A percentile compares a stretch with the other conserved stretches of the same genome.
phyloP scores from a whole-genome alignment of 1,284 basidiomycete species.

The Cutaneotrichosporon mucoides region DNA sequence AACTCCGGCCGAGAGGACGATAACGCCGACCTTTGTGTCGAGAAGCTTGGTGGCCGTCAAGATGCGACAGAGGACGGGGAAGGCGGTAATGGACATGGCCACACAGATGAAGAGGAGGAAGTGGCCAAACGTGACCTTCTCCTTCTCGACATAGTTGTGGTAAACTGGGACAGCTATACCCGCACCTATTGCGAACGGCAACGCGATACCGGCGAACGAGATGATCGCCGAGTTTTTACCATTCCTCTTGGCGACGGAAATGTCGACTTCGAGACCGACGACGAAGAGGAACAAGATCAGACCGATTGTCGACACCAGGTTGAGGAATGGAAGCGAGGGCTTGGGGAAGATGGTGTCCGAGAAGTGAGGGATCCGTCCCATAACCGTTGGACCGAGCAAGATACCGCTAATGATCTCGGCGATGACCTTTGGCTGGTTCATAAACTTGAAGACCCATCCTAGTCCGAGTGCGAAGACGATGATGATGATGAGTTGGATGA shows the following conservation, averaged over 20 bases:
- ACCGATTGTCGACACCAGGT: slow-evolving; percentile 87
- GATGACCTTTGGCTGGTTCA: slow-evolving; percentile 80
- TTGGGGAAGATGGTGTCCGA: slow-evolving; percentile 74
- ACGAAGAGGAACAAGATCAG: slow-evolving; percentile 88
- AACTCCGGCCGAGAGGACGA: slow-evolving; percentile 88
- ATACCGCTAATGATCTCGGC: slow-evolving; percentile 83
- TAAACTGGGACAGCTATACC: slow-evolving; percentile 78
- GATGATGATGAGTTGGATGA: slow-evolving; percentile 63
- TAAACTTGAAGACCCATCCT: slow-evolving; percentile 58
- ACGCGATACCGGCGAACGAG: slow-evolving; percentile 60
- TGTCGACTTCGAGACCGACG: slow-evolving; percentile 87
- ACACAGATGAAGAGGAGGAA: slow-evolving; percentile 94
- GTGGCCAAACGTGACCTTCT: slow-evolving; percentile 65
- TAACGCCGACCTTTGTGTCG: slow-evolving; percentile 87
- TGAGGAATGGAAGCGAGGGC: slow-evolving; percentile 69
- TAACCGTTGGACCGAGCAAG: slow-evolving; percentile 66
- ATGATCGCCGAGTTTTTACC: slow-evolving; percentile 61
- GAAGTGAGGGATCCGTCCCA: slow-evolving; percentile 72
- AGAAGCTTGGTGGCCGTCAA: slow-evolving; percentile 62
- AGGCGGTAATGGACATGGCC: slow-evolving; percentile 86
- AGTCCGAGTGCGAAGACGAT: slow-evolving; percentile 69
- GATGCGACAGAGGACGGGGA: slow-evolving; percentile 82
- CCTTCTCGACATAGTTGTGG: slow-evolving; percentile 63
- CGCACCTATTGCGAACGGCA: slow-evolving; percentile 82
- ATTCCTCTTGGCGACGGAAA: slow-evolving; percentile 70